A percentile compares a stretch with the other conserved stretches of the same genome.
Evolutionary conservation across 176 grass and related monocot genomes (phyloP).

Genomic region (Zea mays): DNA sequence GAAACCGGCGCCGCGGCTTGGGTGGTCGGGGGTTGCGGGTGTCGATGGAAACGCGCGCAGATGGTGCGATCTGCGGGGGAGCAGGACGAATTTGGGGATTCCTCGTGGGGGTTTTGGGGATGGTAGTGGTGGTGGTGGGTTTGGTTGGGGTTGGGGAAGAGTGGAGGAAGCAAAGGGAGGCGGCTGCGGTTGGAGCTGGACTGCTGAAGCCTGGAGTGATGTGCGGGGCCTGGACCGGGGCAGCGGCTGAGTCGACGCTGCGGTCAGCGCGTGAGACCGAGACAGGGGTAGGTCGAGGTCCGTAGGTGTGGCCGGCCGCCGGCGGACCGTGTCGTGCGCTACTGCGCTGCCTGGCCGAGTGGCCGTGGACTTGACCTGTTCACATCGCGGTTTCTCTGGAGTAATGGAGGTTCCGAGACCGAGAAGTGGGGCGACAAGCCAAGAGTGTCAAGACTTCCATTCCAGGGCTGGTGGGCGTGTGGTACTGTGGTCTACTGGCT

Average conservation of each 20-base stretch:
- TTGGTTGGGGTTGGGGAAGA: slow-evolving; percentile 17
- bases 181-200: neutral
- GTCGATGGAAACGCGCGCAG: neutral
- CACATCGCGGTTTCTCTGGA: neutral
- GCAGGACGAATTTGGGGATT: slow-evolving; percentile 10
- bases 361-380: neutral
- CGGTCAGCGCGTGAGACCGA: slow-evolving; percentile 4
- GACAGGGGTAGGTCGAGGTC: neutral
- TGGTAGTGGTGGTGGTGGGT: slow-evolving; percentile 16
- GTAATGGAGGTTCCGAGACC: neutral
- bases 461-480: too few relatives aligned
- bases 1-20: neutral
- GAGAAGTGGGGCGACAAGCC: neutral
- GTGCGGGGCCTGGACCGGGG: neutral
- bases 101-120: neutral
- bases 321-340: neutral
- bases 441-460: too few relatives aligned
- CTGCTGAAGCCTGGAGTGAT: neutral
- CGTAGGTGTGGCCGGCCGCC: too few relatives aligned
- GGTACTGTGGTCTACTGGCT: too few relatives aligned
- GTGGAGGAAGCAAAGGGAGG: neutral
- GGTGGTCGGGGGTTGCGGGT: too few relatives aligned
- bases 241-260: neutral
- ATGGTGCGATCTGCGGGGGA: slow-evolving; percentile 2
- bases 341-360: neutral